Evolutionary conservation across 352 stramenopile genomes (phyloP).

Genomic region (Globisporangium barbulae): DNA sequence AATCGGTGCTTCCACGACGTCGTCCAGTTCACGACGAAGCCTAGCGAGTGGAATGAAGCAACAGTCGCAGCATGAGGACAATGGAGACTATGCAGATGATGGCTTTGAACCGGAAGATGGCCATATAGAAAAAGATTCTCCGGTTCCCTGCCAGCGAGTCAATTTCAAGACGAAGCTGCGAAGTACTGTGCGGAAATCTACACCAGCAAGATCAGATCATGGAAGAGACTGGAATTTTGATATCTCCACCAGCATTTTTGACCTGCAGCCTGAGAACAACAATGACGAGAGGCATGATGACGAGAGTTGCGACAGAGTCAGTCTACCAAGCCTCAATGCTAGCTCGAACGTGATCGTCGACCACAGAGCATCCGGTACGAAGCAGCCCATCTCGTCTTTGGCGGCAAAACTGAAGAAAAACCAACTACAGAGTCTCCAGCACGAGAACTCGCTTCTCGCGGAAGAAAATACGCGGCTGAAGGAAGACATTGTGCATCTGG

Average conservation of each 20-base stretch:
- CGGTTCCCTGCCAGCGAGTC: not conserved
- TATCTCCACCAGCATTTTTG: conserved; percentile 16
- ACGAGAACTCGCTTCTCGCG: conserved; percentile 33
- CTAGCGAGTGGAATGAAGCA: not conserved
- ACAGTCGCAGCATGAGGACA: conserved; percentile 9
- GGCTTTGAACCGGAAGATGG: conserved; percentile 11
- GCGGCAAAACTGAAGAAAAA: conserved; percentile 41
- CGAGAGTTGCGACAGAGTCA: not conserved
- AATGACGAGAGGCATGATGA: conserved; percentile 8
- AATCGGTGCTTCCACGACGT: conserved; percentile 8
- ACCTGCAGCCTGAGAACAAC: conserved; percentile 14
- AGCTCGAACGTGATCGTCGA: conserved; percentile 24
- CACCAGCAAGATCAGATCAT: conserved; percentile 1
- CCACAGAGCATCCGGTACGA: conserved; percentile 19
- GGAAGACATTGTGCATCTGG: conserved; percentile 44
- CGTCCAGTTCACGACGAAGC: not conserved
- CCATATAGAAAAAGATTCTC: not conserved
- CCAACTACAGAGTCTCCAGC: conserved; percentile 35
- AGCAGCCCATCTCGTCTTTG: conserved; percentile 23
- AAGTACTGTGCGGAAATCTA: conserved; percentile 1
- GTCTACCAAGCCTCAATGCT: not conserved
- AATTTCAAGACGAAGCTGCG: conserved; percentile 8
- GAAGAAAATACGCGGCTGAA: conserved; percentile 42
- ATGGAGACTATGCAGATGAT: conserved; percentile 16
- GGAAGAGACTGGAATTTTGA: conserved; percentile 34